Evolutionary conservation across 1,284 basidiomycete species (phyloP).

Genomic region (Cystobasidium pallidum): DNA sequence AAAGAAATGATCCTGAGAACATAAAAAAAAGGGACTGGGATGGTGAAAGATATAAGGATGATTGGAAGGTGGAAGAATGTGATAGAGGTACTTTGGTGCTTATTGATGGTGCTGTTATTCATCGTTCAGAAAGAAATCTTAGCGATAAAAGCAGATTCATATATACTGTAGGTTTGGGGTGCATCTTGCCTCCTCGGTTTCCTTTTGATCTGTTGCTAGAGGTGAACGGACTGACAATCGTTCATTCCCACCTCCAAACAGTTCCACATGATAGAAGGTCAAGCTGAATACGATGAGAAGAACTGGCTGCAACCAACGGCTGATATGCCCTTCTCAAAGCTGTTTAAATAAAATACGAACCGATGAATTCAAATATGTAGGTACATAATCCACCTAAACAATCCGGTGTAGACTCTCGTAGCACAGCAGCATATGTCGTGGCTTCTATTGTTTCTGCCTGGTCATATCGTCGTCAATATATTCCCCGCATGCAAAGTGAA

Average conservation of each 20-base stretch:
- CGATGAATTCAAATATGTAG: too few relatives aligned
- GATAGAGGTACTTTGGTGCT: conserved; percentile 76
- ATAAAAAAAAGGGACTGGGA: conserved; percentile 61
- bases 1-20: conserved; percentile 54
- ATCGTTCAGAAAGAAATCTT: conserved; percentile 73
- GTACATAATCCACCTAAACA: too few relatives aligned
- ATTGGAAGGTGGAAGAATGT: conserved; percentile 40
- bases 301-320: conserved; percentile 84
- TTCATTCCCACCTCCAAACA: conserved; percentile 53
- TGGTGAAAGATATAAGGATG: conserved; percentile 19
- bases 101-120: conserved; percentile 79
- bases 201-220: too few relatives aligned
- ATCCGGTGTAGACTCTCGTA: too few relatives aligned
- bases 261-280: conserved; percentile 72
- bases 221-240: too few relatives aligned
- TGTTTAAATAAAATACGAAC: conserved; percentile 62
- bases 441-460: too few relatives aligned
- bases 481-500: too few relatives aligned
- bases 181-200: too few relatives aligned
- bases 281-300: conserved; percentile 67
- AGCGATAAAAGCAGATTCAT: conserved; percentile 73
- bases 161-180: conserved; percentile 74
- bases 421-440: too few relatives aligned
- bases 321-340: conserved; percentile 74
- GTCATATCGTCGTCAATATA: too few relatives aligned